phyloP scores from a whole-genome alignment of 352 stramenopile genomes.

The Globisporangium camurandrum region DNA sequence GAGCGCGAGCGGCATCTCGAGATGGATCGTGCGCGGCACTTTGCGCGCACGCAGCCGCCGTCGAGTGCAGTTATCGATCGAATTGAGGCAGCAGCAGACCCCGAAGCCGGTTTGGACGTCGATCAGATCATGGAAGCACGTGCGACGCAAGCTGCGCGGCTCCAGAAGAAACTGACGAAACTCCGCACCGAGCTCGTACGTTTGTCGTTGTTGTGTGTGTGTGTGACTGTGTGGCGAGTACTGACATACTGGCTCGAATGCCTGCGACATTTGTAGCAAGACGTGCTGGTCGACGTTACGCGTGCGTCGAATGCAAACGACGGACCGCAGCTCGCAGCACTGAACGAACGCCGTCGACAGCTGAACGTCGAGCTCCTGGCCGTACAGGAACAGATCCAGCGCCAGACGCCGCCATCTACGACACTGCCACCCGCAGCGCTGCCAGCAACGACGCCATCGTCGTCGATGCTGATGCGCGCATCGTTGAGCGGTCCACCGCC shows the following conservation, averaged over 20 bases:
- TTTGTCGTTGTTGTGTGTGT: neutral
- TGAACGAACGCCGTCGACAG: slow-evolving; percentile 46
- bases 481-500: slow-evolving; percentile 13
- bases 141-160: slow-evolving; percentile 20
- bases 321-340: slow-evolving; percentile 25
- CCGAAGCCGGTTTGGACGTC: slow-evolving; percentile 24
- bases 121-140: slow-evolving; percentile 43
- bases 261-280: slow-evolving; percentile 27
- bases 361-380: slow-evolving; percentile 73
- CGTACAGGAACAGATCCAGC: slow-evolving; percentile 36
- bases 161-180: slow-evolving; percentile 39
- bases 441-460: no score
- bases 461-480: slow-evolving; percentile 21
- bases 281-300: slow-evolving; percentile 55
- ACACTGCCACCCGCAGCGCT: slow-evolving; percentile 17
- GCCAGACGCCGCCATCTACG: slow-evolving; percentile 13
- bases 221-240: neutral
- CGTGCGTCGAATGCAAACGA: slow-evolving; percentile 52
- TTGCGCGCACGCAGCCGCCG: slow-evolving; percentile 21
- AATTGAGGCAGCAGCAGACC: no score
- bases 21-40: slow-evolving; percentile 13
- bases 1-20: slow-evolving; percentile 44
- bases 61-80: slow-evolving; percentile 5
- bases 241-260: neutral
- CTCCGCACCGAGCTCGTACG: slow-evolving; percentile 34